Percentiles rank a stretch among this genome's conserved stretches.
Conservation (phyloP, 345 rosid species). For the Arabidopsis thaliana region TAIR10.1 NC_003070.9:11968001-11968500, state of each 20-base stretch:
- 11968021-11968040: conserved; percentile 18
- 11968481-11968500: conserved; percentile 37
- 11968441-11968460: conserved; percentile 44
- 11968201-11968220: conserved; percentile 32
- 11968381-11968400: conserved; percentile 47
- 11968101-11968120: conserved; percentile 3
- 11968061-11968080: conserved; percentile 7
- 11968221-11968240: conserved; percentile 24
- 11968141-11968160: conserved; percentile 8
- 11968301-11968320: conserved; percentile 16
- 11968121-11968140: conserved; percentile 37
- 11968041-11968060: background rate
- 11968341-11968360: conserved; percentile 36
- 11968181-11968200: background rate
- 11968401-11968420: conserved; percentile 52
- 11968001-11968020: conserved; percentile 26
- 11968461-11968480: conserved; percentile 40
- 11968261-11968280: conserved; percentile 26
- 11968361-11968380: conserved; percentile 36
- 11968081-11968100: background rate
- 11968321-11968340: conserved; percentile 14
- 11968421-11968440: conserved; percentile 53
- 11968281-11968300: conserved; percentile 30
- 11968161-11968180: background rate
- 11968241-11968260: conserved; percentile 43